Percentiles rank a stretch among this genome's conserved stretches.
Conservation (phyloP, 306 rosid genomes). For the Carpinus viminea region DNA sequence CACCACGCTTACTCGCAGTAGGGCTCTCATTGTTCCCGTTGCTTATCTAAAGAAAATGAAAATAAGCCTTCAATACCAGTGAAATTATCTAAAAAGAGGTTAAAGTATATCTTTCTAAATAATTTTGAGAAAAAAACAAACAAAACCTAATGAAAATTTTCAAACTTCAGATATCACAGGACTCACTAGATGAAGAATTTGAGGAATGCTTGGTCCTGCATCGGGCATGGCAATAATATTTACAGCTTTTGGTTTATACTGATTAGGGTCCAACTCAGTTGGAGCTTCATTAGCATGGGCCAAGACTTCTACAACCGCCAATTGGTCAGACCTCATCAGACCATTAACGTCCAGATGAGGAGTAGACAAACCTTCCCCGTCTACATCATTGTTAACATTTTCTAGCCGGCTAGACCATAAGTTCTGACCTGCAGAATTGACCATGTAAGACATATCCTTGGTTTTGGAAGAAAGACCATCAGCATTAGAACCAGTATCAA, state of each 20-base stretch:
- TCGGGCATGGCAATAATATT: slow-evolving; percentile 50
- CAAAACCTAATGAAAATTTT: slow-evolving; percentile 5
- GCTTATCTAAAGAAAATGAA: slow-evolving; percentile 56
- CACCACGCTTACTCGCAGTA: slow-evolving; percentile 56
- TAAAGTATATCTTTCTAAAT: neutral
- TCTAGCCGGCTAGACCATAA: slow-evolving; percentile 53
- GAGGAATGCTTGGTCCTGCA: slow-evolving; percentile 81
- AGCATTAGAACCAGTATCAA: slow-evolving; percentile 50
- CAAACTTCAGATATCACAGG: slow-evolving; percentile 19
- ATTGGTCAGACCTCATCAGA: slow-evolving; percentile 48
- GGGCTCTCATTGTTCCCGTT: slow-evolving; percentile 69
- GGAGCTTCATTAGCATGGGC: slow-evolving; percentile 48
- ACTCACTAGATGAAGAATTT: slow-evolving; percentile 90
- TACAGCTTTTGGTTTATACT: slow-evolving; percentile 44
- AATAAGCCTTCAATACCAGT: slow-evolving; percentile 11
- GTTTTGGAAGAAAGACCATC: slow-evolving; percentile 48
- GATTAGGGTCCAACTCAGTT: slow-evolving; percentile 49
- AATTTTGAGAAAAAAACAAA: neutral
- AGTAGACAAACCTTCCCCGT: slow-evolving; percentile 57
- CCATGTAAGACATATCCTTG: slow-evolving; percentile 43
- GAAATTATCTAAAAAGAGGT: slow-evolving; percentile 14
- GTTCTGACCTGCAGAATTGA: slow-evolving; percentile 46
- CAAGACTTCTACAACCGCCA: slow-evolving; percentile 49
- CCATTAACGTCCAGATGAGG: slow-evolving; percentile 56
- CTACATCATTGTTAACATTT: slow-evolving; percentile 46